Evolutionary conservation across 148 eudicot genomes (phyloP).

Genomic region (Heliamphora exappendiculata): DNA sequence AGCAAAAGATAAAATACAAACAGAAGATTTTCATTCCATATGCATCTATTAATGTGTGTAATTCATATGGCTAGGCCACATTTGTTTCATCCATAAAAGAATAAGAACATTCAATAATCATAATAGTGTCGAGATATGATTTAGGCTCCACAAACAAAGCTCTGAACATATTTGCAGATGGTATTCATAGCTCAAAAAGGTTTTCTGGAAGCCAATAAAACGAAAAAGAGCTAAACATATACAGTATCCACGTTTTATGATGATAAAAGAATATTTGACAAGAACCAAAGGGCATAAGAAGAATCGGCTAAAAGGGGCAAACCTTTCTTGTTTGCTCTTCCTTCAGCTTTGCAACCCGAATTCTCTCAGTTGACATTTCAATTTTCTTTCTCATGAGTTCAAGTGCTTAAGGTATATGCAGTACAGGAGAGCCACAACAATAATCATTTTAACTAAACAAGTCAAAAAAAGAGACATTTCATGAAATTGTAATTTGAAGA

Average conservation of each 20-base stretch:
- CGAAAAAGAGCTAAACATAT: neutral
- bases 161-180: neutral
- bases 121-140: neutral
- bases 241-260: neutral
- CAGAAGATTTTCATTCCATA: neutral
- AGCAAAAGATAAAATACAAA: neutral
- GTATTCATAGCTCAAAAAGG: neutral
- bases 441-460: neutral
- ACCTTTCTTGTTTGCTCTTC: constrained; percentile 86
- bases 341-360: constrained; percentile 65
- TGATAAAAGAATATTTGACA: constrained; percentile 2
- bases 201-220: neutral
- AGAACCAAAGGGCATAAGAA: neutral
- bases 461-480: neutral
- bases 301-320: neutral
- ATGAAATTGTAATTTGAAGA: neutral
- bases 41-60: neutral
- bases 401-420: constrained; percentile 43
- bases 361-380: constrained; percentile 79
- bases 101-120: neutral
- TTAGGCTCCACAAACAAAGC: neutral
- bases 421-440: constrained; percentile 1
- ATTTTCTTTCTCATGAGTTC: constrained; percentile 95
- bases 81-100: neutral
- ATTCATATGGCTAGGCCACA: neutral